Evolutionary conservation across 257 asterid species (phyloP).

Genomic region (Capsicum chinense): DNA sequence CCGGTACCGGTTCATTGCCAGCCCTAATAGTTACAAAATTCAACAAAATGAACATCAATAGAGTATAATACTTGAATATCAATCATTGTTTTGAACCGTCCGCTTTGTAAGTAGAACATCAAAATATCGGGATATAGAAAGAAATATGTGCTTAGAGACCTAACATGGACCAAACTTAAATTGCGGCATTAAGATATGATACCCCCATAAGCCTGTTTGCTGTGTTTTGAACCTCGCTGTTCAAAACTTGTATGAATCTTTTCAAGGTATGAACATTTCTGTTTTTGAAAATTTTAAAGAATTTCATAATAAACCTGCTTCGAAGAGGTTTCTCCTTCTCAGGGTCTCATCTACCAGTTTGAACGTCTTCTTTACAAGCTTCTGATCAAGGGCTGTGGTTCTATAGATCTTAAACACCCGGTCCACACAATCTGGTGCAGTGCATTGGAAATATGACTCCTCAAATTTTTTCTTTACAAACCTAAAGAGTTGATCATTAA

Average conservation of each 20-base stretch:
- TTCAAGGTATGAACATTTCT: slow-evolving; percentile 39
- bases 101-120: background rate
- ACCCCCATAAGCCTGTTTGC: slow-evolving; percentile 33
- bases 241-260: slow-evolving; percentile 26
- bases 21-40: background rate
- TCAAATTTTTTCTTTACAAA: slow-evolving; percentile 97
- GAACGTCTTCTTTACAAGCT: slow-evolving; percentile 99
- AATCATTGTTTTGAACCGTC: background rate
- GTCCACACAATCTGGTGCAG: slow-evolving; percentile 93
- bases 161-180: slow-evolving; percentile 30
- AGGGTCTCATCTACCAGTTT: slow-evolving; percentile 95
- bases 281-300: background rate
- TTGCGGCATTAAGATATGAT: slow-evolving; percentile 37
- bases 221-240: slow-evolving; percentile 30
- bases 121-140: slow-evolving; percentile 22
- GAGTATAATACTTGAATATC: slow-evolving; percentile 22
- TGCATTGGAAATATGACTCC: slow-evolving; percentile 90
- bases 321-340: slow-evolving; percentile 91
- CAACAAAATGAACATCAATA: slow-evolving; percentile 14
- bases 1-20: no score
- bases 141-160: slow-evolving; percentile 30
- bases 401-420: slow-evolving; percentile 94
- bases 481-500: slow-evolving; percentile 48
- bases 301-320: slow-evolving; percentile 87
- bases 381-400: slow-evolving; percentile 96